Evolutionary conservation across 2,329 filamentous ascomycete genomes (phyloP), one percentile per base, ranked within the genome.

Genomic region (Orbilia oligospora): DNA sequence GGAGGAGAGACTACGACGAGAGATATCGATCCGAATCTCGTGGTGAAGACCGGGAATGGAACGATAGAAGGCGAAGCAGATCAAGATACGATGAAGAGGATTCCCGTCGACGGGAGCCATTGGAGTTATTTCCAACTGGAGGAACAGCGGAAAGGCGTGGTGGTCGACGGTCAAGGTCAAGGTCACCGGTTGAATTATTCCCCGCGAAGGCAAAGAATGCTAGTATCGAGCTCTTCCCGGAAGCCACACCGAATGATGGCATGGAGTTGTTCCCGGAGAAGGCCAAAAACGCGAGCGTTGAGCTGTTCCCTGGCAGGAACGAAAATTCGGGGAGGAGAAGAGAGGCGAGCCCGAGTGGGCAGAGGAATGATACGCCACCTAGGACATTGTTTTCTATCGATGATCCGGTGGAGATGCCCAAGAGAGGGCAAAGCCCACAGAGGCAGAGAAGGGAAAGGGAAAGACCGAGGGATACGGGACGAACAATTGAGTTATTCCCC

Each of bases 1-100:
- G 90, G 80, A 89, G 91, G 27, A 87, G 89, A 24, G 89, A 88
- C 33, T 82, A 83, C 71, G 82, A 83, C 22, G 84, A 85, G n/a
- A 69, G 36, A 33, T 73, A 72, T 18, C 63, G 55, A 24, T 70
- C 63, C 10, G 30, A 69, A 46, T 79, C 76, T 20, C 86, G 86
- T 80, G 85, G 85, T 53, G 85, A 85, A 75, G 84, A 85, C 58
- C 87, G 87, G 63, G 85, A 87, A 56, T 86, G 85, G 51, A 81
- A 83, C 3, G 86, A 84, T 81, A 85, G 84, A 80, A 46, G 41
- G 22, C 80, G 81, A 65, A 82, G 84, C 36, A 83, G 84, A 66
- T 83, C 83, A 16, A 67, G 81, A 61, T 83, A 86, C 44, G 88
- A 88, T 63, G 87, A 89, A 4, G 86, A 88, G 41, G 86, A 88